These are phyloP conservation scores for Kuraishia ogatae DNA, from an alignment of 805 yeast genomes.

Conservation along the genomic window DNA sequence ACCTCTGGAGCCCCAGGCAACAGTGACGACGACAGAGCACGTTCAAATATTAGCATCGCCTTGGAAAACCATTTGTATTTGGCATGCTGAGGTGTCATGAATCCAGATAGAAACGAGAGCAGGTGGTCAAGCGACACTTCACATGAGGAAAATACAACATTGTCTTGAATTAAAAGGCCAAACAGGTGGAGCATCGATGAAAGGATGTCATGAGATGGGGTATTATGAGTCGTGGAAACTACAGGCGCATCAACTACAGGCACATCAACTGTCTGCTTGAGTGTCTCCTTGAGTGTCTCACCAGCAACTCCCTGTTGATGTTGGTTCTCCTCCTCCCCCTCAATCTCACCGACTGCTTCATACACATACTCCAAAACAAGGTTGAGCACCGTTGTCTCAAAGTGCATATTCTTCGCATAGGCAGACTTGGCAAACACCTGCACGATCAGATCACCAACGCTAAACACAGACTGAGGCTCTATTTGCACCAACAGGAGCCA, in stretches of 20 bases:
- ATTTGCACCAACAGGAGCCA: slow-evolving; percentile 33
- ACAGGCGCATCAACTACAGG: too few species aligned
- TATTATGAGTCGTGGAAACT: too few species aligned
- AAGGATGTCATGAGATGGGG: slow-evolving; percentile 8
- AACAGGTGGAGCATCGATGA: slow-evolving; percentile 34
- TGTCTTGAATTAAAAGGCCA: slow-evolving; percentile 31
- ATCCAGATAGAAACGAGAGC: slow-evolving; percentile 24
- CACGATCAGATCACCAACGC: slow-evolving; percentile 30
- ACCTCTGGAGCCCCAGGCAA: slow-evolving; percentile 43
- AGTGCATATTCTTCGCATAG: slow-evolving; percentile 23
- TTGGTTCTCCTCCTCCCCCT: slow-evolving; percentile 14
- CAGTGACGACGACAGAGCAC: slow-evolving; percentile 39
- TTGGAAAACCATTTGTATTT: slow-evolving; percentile 51
- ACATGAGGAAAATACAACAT: slow-evolving; percentile 25
- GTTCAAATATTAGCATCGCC: slow-evolving; percentile 47
- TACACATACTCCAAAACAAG: slow-evolving; percentile 26
- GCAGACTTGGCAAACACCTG: slow-evolving; percentile 23
- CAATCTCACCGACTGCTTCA: slow-evolving; percentile 18
- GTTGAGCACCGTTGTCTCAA: slow-evolving; percentile 26
- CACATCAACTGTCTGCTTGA: too few species aligned
- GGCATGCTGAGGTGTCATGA: slow-evolving; percentile 26
- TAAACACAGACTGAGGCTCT: slow-evolving; percentile 26
- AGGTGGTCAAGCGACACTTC: slow-evolving; percentile 26
- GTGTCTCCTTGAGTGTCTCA: too few species aligned
- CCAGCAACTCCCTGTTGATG: too few species aligned